Evolutionary conservation across 345 rosid genomes (phyloP).

Genomic region (Hypericum perforatum): DNA sequence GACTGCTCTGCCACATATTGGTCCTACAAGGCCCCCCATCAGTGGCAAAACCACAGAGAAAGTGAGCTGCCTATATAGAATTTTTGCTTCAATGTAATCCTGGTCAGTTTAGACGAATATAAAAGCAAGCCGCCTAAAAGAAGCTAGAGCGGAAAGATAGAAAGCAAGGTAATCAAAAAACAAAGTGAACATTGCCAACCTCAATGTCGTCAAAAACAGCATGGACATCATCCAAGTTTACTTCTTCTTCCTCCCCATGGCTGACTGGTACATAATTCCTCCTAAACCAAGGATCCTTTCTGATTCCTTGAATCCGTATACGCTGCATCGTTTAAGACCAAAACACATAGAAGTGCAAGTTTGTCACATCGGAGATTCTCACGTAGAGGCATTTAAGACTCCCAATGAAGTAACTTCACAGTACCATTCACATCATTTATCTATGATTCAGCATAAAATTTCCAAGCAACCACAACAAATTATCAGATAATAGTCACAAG

Average conservation of each 20-base stretch:
- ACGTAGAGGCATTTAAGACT: too few species aligned
- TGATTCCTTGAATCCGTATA: conserved; percentile 47
- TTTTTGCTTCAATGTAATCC: too few species aligned
- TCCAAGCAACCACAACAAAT: too few species aligned
- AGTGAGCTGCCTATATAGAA: not conserved
- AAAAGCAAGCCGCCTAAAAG: too few species aligned
- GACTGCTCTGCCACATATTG: conserved; percentile 51
- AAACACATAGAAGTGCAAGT: conserved; percentile 2
- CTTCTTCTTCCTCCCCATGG: conserved; percentile 44
- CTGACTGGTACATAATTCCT: conserved; percentile 47
- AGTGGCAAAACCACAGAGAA: conserved; percentile 12
- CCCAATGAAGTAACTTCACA: too few species aligned
- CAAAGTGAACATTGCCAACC: conserved; percentile 32
- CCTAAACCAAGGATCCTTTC: conserved; percentile 57
- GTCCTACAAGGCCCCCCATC: conserved; percentile 39
- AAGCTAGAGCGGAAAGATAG: too few species aligned
- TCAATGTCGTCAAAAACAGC: conserved; percentile 83
- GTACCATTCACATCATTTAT: too few species aligned
- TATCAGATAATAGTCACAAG: too few species aligned
- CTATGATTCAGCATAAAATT: too few species aligned
- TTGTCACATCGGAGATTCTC: too few species aligned
- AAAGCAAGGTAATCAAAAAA: too few species aligned
- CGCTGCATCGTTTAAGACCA: conserved; percentile 53
- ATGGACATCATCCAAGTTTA: conserved; percentile 61
- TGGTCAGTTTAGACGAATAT: too few species aligned